A percentile compares a stretch with the other conserved stretches of the same genome.
Evolutionary conservation across 352 stramenopile genomes (phyloP).

Genomic region (Pythium biforme): DNA sequence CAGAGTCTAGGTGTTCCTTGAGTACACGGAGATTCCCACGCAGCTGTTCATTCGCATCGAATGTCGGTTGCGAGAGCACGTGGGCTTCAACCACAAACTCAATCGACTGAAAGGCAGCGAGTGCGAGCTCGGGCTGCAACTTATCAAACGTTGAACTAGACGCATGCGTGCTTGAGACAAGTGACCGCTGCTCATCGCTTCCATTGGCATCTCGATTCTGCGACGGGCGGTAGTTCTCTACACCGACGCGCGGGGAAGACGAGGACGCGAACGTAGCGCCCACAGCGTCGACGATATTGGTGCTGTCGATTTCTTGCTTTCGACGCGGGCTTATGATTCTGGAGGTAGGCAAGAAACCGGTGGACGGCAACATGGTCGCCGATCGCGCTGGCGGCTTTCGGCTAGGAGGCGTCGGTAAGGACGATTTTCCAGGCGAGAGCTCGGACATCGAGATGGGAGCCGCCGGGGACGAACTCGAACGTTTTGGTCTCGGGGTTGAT

Average conservation of each 20-base stretch:
- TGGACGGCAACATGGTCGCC: slow-evolving; percentile 6
- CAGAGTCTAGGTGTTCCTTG: slow-evolving; percentile 66
- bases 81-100: slow-evolving; percentile 57
- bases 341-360: neutral
- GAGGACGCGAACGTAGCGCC: slow-evolving; percentile 15
- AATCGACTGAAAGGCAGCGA: slow-evolving; percentile 57
- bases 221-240: slow-evolving; percentile 4
- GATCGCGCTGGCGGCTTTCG: slow-evolving; percentile 5
- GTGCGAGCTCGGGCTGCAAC: slow-evolving; percentile 54
- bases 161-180: slow-evolving; percentile 37
- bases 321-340: slow-evolving; percentile 28
- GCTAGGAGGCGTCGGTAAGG: neutral
- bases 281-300: slow-evolving; percentile 18
- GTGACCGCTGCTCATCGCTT: slow-evolving; percentile 51
- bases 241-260: slow-evolving; percentile 18
- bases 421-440: neutral
- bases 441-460: neutral
- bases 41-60: slow-evolving; percentile 37
- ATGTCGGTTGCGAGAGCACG: slow-evolving; percentile 36
- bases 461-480: slow-evolving; percentile 15
- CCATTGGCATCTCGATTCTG: slow-evolving; percentile 16
- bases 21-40: slow-evolving; percentile 51
- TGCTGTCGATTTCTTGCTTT: slow-evolving; percentile 19
- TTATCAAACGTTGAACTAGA: slow-evolving; percentile 45
- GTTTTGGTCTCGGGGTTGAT: slow-evolving; percentile 17